Percentiles rank a stretch among this genome's conserved stretches.
Conservation (phyloP, 495 filamentous ascomycete genomes). For the Aspergillus steynii region DNA sequence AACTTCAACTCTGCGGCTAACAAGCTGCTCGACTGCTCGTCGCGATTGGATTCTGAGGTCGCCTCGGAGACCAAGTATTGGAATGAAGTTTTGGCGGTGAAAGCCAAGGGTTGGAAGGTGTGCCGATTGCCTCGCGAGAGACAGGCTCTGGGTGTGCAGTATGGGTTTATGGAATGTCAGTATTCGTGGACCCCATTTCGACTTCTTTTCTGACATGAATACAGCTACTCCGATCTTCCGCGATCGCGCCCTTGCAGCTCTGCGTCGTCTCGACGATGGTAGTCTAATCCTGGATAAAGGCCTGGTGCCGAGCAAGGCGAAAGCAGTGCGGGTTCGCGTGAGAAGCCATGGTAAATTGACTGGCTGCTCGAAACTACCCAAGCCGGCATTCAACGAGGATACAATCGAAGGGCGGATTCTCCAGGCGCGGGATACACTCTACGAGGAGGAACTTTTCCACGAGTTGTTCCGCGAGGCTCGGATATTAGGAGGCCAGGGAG, state of each 20-base stretch:
- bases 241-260: conserved; percentile 72
- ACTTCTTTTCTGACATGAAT: neutral
- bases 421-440: conserved; percentile 83
- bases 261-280: conserved; percentile 74
- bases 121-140: conserved; percentile 70
- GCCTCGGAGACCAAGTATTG: conserved; percentile 81
- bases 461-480: conserved; percentile 84
- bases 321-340: conserved; percentile 64
- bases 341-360: conserved; percentile 41
- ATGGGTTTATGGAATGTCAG: conserved; percentile 79
- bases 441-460: conserved; percentile 91
- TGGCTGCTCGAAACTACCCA: conserved; percentile 40
- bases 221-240: conserved; percentile 71
- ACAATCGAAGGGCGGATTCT: conserved; percentile 67
- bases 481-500: conserved; percentile 60
- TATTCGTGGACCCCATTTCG: neutral
- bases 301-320: conserved; percentile 53
- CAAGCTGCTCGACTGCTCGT: conserved; percentile 69
- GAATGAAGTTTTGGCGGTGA: conserved; percentile 78
- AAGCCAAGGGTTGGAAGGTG: conserved; percentile 80
- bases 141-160: conserved; percentile 78
- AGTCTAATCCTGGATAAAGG: conserved; percentile 72
- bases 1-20: conserved; percentile 73
- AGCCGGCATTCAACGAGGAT: conserved; percentile 30
- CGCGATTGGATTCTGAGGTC: conserved; percentile 73